These are phyloP conservation scores for Malania oleifera DNA, from an alignment of 164 flowering plant species.

Conservation along the genomic window DNA sequence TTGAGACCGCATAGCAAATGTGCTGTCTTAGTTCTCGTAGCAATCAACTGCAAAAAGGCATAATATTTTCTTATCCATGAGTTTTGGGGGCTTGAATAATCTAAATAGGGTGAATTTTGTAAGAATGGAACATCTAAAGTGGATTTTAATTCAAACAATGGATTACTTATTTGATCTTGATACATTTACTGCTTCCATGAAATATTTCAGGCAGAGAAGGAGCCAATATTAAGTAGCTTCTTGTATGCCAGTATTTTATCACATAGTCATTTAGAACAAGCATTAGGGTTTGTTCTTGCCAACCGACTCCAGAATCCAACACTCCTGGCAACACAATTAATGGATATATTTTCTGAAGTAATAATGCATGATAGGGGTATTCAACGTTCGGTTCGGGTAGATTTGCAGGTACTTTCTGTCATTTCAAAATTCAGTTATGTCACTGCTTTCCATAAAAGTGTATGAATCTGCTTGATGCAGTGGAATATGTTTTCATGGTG, in stretches of 20 bases:
- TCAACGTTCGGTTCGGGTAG: slow-evolving; percentile 68
- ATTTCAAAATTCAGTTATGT: neutral
- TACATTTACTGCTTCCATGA: neutral
- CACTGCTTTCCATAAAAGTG: neutral
- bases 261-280: slow-evolving; percentile 72
- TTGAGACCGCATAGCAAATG: no score
- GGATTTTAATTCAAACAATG: neutral
- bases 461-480: neutral
- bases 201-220: slow-evolving; percentile 75
- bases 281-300: slow-evolving; percentile 76
- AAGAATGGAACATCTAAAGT: neutral
- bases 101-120: neutral
- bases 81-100: neutral
- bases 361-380: slow-evolving; percentile 57
- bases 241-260: slow-evolving; percentile 77
- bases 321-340: slow-evolving; percentile 66
- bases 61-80: neutral
- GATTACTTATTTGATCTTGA: neutral
- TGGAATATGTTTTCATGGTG: slow-evolving; percentile 1
- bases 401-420: slow-evolving; percentile 54
- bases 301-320: slow-evolving; percentile 73
- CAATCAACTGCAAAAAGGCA: no score
- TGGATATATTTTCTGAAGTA: slow-evolving; percentile 69
- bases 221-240: slow-evolving; percentile 83
- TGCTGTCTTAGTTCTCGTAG: no score